These are phyloP conservation scores for Calonectria ilicicola DNA, from an alignment of 2,329 filamentous ascomycete species.

Conservation along the genomic window DNA sequence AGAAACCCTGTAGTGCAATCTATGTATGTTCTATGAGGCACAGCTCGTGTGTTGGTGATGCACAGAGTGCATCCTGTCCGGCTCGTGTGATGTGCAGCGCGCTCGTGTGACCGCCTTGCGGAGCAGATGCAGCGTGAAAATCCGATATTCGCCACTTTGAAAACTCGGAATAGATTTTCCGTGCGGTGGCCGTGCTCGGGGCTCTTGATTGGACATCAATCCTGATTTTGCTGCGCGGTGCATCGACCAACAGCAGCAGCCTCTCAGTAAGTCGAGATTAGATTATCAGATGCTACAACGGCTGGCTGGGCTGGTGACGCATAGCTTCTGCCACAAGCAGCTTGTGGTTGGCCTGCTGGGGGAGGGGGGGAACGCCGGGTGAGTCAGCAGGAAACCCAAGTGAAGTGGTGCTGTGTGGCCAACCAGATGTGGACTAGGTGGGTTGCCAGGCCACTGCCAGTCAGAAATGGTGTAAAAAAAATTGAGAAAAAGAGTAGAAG, in stretches of 20 bases:
- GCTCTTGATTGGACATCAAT: neutral
- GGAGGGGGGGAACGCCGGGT: neutral
- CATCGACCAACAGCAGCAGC: neutral
- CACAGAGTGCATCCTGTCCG: neutral
- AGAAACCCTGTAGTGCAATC: neutral
- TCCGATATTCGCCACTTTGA: neutral
- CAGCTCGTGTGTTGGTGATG: neutral
- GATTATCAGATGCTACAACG: neutral
- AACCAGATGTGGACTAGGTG: neutral
- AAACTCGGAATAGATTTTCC: neutral
- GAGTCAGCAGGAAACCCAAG: slow-evolving; percentile 24
- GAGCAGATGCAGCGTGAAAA: neutral
- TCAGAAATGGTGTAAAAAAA: neutral
- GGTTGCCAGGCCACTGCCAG: neutral
- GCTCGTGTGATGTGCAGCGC: slow-evolving; percentile 24
- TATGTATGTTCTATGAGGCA: neutral
- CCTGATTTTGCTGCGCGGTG: neutral
- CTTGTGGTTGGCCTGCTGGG: neutral
- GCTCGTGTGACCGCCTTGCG: slow-evolving; percentile 25
- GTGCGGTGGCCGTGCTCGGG: neutral
- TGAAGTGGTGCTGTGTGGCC: no score
- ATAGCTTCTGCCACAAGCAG: neutral
- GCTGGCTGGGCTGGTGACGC: no score
- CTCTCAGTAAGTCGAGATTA: neutral
- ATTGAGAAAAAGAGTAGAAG: neutral